These are phyloP conservation scores for Hamamelis virginiana DNA, from an alignment of 164 flowering plant species.

Conservation along the genomic window DNA sequence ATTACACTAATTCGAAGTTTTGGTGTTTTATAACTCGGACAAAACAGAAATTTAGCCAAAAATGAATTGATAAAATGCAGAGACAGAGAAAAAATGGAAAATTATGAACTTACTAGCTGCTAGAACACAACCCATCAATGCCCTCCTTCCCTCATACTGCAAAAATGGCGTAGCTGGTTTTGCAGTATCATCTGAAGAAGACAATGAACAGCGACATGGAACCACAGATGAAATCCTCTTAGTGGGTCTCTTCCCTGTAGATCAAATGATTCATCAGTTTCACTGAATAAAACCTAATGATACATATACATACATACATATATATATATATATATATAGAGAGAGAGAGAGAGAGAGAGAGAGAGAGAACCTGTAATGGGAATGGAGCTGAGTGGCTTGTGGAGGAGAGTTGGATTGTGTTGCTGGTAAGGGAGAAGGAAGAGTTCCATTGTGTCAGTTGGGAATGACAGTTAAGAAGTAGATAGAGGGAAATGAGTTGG, in stretches of 20 bases:
- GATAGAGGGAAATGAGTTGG: not conserved
- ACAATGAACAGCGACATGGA: slow-evolving; percentile 19
- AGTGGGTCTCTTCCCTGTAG: slow-evolving; percentile 31
- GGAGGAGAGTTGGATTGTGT: slow-evolving; percentile 14
- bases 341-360: slow-evolving; percentile 9
- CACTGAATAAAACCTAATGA: no score
- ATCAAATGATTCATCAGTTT: not conserved
- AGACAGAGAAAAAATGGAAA: not conserved
- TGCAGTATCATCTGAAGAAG: not conserved
- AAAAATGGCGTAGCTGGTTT: not conserved
- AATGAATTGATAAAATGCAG: not conserved
- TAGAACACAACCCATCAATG: slow-evolving; percentile 45
- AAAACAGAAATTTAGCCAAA: not conserved
- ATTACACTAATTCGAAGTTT: no score
- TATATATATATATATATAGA: not conserved
- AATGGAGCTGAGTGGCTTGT: slow-evolving; percentile 9
- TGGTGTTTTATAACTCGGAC: no score
- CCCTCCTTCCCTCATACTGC: slow-evolving; percentile 45
- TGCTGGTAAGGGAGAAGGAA: slow-evolving; percentile 18
- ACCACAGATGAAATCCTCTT: slow-evolving; percentile 18
- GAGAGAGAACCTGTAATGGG: slow-evolving; percentile 19
- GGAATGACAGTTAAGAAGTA: not conserved
- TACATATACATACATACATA: no score
- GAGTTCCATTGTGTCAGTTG: slow-evolving; percentile 15
- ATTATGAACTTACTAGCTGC: slow-evolving; percentile 39